Evolutionary conservation across 768 basidiomycete species (phyloP).

Genomic region (Lentinula aciculospora): DNA sequence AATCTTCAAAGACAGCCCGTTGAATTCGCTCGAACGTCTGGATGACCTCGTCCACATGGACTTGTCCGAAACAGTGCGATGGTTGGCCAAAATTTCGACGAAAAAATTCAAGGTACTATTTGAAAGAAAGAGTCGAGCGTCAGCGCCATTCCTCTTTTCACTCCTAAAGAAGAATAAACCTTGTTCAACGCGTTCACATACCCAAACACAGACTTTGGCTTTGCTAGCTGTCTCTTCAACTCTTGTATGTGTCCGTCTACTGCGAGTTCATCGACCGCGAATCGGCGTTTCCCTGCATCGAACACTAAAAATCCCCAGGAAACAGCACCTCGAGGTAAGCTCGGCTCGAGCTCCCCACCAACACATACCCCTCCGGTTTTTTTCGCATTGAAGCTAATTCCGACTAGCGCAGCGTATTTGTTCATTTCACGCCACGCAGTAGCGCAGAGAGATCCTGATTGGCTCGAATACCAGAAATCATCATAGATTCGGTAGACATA

Average conservation of each 20-base stretch:
- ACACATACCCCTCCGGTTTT: slow-evolving; percentile 38
- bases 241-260: slow-evolving; percentile 23
- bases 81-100: slow-evolving; percentile 29
- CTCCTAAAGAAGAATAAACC: neutral
- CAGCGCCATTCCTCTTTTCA: no score
- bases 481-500: slow-evolving; percentile 41
- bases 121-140: neutral
- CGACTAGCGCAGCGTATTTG: slow-evolving; percentile 31
- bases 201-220: slow-evolving; percentile 31
- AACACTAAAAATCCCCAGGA: slow-evolving; percentile 37
- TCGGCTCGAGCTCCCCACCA: slow-evolving; percentile 13
- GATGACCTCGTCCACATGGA: slow-evolving; percentile 25
- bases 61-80: slow-evolving; percentile 25
- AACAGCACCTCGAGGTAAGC: slow-evolving; percentile 28
- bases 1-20: slow-evolving; percentile 13
- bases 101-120: slow-evolving; percentile 31
- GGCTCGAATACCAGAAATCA: slow-evolving; percentile 40
- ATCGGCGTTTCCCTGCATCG: slow-evolving; percentile 21
- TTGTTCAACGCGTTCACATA: slow-evolving; percentile 33
- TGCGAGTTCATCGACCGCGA: slow-evolving; percentile 30
- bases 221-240: slow-evolving; percentile 28
- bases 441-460: slow-evolving; percentile 24
- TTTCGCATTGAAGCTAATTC: slow-evolving; percentile 32
- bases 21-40: slow-evolving; percentile 27
- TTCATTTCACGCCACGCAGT: slow-evolving; percentile 37